These are phyloP conservation scores for Boletus rubropictus DNA, from an alignment of 768 basidiomycete species.

Conservation along the genomic window DNA sequence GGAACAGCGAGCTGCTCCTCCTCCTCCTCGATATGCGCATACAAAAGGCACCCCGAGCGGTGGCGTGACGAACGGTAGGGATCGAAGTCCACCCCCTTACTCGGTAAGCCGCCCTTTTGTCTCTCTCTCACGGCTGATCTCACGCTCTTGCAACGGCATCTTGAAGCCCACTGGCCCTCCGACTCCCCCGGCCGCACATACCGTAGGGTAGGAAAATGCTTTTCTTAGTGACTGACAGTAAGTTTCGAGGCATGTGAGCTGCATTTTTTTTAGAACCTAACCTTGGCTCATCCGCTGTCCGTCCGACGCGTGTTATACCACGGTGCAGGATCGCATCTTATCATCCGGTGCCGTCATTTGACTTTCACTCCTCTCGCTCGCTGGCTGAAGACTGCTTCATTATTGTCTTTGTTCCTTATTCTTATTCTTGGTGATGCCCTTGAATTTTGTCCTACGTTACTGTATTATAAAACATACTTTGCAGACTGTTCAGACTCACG, in stretches of 20 bases:
- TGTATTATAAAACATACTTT: not conserved
- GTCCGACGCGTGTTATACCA: not conserved
- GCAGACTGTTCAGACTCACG: not conserved
- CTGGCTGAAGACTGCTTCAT: not conserved
- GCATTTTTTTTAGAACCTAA: conserved; percentile 1
- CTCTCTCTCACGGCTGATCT: not conserved
- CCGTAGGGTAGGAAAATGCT: not conserved
- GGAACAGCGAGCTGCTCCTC: not conserved
- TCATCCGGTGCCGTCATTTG: not conserved
- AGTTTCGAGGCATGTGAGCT: not conserved
- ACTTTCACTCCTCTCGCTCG: conserved; percentile 1
- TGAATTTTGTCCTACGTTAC: not conserved
- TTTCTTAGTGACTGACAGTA: not conserved
- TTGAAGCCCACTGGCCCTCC: conserved; percentile 5
- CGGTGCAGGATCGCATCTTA: conserved; percentile 9
- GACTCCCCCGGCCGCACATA: conserved; percentile 1
- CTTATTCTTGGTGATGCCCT: not conserved
- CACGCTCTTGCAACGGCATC: not conserved
- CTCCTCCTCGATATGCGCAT: conserved; percentile 4
- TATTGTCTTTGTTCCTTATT: not conserved
- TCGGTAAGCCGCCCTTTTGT: conserved; percentile 16
- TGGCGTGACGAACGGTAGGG: not conserved
- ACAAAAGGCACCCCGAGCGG: not conserved
- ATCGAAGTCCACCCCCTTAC: conserved; percentile 21
- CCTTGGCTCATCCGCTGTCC: not conserved